phyloP scores from a whole-genome alignment of 2,329 filamentous ascomycete genomes.

The Alternaria rosae region DNA sequence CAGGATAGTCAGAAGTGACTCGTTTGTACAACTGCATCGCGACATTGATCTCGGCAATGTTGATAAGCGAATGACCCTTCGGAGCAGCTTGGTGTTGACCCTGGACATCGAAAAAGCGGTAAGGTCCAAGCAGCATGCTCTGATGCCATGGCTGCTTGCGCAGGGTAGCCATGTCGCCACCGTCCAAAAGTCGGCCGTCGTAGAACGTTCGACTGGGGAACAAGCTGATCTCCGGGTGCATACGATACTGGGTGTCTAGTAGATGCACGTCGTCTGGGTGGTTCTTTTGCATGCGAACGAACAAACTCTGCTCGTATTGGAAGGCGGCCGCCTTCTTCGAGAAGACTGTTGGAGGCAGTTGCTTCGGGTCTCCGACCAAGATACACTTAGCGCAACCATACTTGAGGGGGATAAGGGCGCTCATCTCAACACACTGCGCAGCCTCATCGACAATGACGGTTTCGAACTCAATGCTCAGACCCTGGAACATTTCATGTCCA shows the following conservation, averaged over 20 bases:
- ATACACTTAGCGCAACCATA: conserved; percentile 98
- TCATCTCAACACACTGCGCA: conserved; percentile 96
- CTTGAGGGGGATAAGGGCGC: conserved; percentile 93
- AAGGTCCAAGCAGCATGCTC: conserved; percentile 82
- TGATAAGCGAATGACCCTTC: conserved; percentile 88
- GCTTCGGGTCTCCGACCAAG: conserved; percentile 96
- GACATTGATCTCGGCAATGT: conserved; percentile 83
- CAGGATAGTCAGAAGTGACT: conserved; percentile 73
- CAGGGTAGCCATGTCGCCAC: conserved; percentile 78
- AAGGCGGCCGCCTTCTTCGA: conserved; percentile 91
- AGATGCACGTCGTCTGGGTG: conserved; percentile 88
- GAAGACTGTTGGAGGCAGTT: conserved; percentile 92
- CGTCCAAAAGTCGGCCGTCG: conserved; percentile 84
- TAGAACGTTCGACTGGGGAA: conserved; percentile 96
- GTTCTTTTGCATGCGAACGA: conserved; percentile 97
- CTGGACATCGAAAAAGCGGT: conserved; percentile 95
- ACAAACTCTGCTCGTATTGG: conserved; percentile 97
- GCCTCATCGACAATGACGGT: conserved; percentile 98
- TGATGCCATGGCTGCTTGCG: conserved; percentile 86
- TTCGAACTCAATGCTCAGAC: conserved; percentile 93
- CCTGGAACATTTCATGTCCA: conserved; percentile 97
- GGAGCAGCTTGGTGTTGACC: conserved; percentile 84
- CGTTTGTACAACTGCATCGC: conserved; percentile 85
- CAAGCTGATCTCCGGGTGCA: conserved; percentile 94
- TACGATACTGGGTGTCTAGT: conserved; percentile 97